Conservation (phyloP, 2,329 filamentous ascomycete genomes). For the Clarireedia homoeocarpa region DNA sequence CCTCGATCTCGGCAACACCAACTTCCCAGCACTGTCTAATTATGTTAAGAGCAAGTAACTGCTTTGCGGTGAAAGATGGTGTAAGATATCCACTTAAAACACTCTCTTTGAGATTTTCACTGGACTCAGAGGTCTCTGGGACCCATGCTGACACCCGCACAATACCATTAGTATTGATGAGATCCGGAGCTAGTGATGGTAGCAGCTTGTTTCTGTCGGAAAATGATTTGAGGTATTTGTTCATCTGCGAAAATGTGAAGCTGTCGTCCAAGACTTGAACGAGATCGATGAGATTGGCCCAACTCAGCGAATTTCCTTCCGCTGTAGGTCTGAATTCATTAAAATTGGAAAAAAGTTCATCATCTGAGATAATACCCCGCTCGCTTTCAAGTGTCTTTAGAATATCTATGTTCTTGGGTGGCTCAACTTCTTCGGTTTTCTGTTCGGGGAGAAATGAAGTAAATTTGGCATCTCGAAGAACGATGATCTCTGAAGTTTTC, state of each 20-base stretch:
- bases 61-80: slow-evolving; percentile 25
- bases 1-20: slow-evolving; percentile 23
- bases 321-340: slow-evolving; percentile 21
- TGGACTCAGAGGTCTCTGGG: slow-evolving; percentile 19
- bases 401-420: slow-evolving; percentile 25
- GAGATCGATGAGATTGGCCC: slow-evolving; percentile 24
- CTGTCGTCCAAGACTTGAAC: slow-evolving; percentile 21
- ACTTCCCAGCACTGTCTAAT: slow-evolving; percentile 28
- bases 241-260: slow-evolving; percentile 26
- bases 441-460: slow-evolving; percentile 9
- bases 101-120: slow-evolving; percentile 19
- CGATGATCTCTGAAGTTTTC: slow-evolving; percentile 23
- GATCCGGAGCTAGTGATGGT: background rate
- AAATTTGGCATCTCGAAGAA: slow-evolving; percentile 26
- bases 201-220: background rate
- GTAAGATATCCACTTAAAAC: slow-evolving; percentile 22
- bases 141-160: slow-evolving; percentile 23
- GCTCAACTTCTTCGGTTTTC: background rate
- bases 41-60: slow-evolving; percentile 20
- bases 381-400: slow-evolving; percentile 23
- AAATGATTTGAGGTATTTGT: slow-evolving; percentile 19
- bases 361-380: slow-evolving; percentile 20
- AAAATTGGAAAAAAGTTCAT: slow-evolving; percentile 27
- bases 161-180: slow-evolving; percentile 6
- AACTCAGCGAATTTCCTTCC: slow-evolving; percentile 13